Evolutionary conservation across 169 alveolate species (phyloP).

Genomic region (Cryptosporidium felis): DNA sequence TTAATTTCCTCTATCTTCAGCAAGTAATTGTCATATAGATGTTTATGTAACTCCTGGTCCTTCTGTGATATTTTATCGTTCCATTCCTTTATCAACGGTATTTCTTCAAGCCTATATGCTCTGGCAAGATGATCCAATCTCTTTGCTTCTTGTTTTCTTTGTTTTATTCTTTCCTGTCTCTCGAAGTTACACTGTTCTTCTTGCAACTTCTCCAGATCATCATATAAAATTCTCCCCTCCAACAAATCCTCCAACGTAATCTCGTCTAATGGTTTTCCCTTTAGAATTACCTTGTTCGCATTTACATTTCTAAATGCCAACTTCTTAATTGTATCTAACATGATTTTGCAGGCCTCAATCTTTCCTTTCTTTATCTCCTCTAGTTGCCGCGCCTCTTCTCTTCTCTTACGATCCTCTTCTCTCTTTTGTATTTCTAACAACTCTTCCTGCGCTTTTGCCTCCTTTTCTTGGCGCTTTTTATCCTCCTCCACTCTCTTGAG

Average conservation of each 20-base stretch:
- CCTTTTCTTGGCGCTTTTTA: constrained; percentile 84
- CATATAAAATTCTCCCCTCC: constrained; percentile 86
- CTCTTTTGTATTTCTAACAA: constrained; percentile 79
- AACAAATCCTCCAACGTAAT: constrained; percentile 85
- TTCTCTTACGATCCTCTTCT: constrained; percentile 81
- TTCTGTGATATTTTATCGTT: constrained; percentile 10
- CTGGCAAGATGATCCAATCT: constrained; percentile 85
- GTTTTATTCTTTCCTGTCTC: constrained; percentile 83
- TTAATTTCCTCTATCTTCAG: constrained; percentile 27
- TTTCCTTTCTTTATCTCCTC: constrained; percentile 76
- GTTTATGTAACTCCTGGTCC: constrained; percentile 54
- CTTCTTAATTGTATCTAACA: constrained; percentile 79
- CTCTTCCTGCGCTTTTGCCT: constrained; percentile 79
- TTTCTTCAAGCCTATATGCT: constrained; percentile 84
- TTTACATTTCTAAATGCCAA: constrained; percentile 77
- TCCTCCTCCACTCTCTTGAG: constrained; percentile 83
- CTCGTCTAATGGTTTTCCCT: constrained; percentile 87
- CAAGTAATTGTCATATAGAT: constrained; percentile 61
- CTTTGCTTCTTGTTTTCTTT: constrained; percentile 83
- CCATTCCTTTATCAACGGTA: constrained; percentile 68
- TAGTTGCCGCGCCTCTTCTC: constrained; percentile 73
- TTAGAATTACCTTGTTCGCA: constrained; percentile 79
- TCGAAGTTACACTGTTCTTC: constrained; percentile 79
- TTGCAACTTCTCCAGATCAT: constrained; percentile 87
- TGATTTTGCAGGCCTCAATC: constrained; percentile 78